phyloP scores from a whole-genome alignment of 176 grass and related monocot species.

The Zoysia japonica region DNA sequence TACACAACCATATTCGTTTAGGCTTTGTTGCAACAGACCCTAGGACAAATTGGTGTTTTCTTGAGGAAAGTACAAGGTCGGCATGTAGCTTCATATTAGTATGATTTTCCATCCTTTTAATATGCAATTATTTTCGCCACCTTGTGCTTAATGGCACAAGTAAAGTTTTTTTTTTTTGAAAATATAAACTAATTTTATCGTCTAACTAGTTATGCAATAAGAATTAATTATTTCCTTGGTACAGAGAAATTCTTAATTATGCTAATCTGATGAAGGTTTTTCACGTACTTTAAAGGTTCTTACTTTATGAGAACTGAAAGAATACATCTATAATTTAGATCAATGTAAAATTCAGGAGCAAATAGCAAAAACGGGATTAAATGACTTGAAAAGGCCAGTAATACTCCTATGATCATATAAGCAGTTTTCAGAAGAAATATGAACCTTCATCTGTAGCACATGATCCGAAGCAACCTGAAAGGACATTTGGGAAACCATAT shows the following conservation, averaged over 20 bases:
- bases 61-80: background rate
- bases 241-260: background rate
- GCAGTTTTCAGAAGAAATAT: slow-evolving; percentile 25
- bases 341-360: background rate
- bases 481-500: background rate
- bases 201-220: background rate
- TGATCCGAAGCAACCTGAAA: slow-evolving; percentile 43
- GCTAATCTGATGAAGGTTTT: background rate
- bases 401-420: background rate
- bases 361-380: background rate
- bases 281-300: background rate
- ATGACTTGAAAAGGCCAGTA: slow-evolving; percentile 23
- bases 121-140: background rate
- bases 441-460: slow-evolving; percentile 49
- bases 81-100: background rate
- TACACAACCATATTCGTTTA: background rate
- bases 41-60: too few relatives aligned
- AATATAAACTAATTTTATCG: background rate
- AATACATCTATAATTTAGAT: slow-evolving; percentile 1
- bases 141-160: background rate
- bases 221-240: background rate
- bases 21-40: background rate
- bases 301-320: background rate
- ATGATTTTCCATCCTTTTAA: background rate
- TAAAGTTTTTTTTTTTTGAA: too few relatives aligned